Evolutionary conservation across 352 stramenopile genomes (phyloP).

Genomic region (Blastocystis sp.): DNA sequence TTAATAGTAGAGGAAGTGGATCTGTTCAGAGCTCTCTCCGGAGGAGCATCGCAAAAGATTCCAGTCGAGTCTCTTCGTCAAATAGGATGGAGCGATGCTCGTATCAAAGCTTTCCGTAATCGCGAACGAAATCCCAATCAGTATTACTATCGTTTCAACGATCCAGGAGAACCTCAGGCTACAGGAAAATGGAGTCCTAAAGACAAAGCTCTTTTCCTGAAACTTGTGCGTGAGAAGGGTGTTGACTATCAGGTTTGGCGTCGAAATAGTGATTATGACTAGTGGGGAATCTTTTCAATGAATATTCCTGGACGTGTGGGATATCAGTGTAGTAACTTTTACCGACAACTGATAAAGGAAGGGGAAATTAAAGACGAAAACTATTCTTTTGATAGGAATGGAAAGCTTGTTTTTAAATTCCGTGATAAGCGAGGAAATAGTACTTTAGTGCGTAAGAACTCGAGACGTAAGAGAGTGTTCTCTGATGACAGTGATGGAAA

Average conservation of each 20-base stretch:
- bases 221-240: conserved; percentile 48
- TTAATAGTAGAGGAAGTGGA: conserved; percentile 15
- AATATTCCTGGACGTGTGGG: conserved; percentile 70
- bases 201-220: conserved; percentile 67
- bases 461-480: neutral
- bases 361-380: conserved; percentile 69
- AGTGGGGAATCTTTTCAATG: conserved; percentile 70
- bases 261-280: conserved; percentile 30
- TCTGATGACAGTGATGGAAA: neutral
- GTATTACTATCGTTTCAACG: conserved; percentile 71
- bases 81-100: conserved; percentile 51
- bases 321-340: conserved; percentile 71
- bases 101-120: conserved; percentile 68
- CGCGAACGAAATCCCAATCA: conserved; percentile 70
- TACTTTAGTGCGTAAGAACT: neutral
- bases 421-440: neutral
- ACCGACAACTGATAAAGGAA: conserved; percentile 69
- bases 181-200: conserved; percentile 69
- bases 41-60: neutral
- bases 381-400: conserved; percentile 62
- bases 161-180: conserved; percentile 68
- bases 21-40: conserved; percentile 11
- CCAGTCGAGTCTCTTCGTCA: conserved; percentile 30
- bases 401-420: conserved; percentile 69
- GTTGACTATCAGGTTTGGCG: conserved; percentile 68